These are phyloP conservation scores for Fusarium cicatricum DNA, from an alignment of 2,329 filamentous ascomycete genomes.

Conservation along the genomic window DNA sequence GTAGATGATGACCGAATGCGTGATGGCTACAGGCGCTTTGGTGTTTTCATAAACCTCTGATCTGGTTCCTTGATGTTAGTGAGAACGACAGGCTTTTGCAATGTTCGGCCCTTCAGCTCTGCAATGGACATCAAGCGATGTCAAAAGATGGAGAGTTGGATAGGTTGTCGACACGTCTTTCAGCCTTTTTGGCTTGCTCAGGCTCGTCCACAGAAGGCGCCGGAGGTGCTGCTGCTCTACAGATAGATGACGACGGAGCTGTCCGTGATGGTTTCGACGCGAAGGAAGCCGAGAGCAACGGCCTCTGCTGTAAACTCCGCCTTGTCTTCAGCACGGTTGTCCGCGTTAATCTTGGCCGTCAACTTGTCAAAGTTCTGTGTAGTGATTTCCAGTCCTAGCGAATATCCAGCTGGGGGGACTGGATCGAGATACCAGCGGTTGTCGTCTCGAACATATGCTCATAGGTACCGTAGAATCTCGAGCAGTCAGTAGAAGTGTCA, in stretches of 20 bases:
- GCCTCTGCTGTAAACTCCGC: slow-evolving; percentile 45
- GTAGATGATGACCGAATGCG: slow-evolving; percentile 77
- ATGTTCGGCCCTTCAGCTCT: slow-evolving; percentile 81
- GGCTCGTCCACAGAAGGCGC: background rate
- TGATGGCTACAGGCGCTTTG: slow-evolving; percentile 47
- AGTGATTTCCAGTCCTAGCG: slow-evolving; percentile 53
- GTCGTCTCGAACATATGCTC: slow-evolving; percentile 73
- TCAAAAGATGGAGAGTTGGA: slow-evolving; percentile 79
- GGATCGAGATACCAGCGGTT: slow-evolving; percentile 80
- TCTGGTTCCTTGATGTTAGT: slow-evolving; percentile 75
- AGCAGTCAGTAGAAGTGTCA: slow-evolving; percentile 80
- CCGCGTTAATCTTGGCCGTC: slow-evolving; percentile 52
- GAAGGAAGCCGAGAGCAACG: slow-evolving; percentile 48
- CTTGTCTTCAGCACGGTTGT: slow-evolving; percentile 20
- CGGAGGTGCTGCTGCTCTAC: background rate
- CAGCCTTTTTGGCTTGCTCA: slow-evolving; percentile 3
- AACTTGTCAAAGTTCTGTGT: slow-evolving; percentile 52
- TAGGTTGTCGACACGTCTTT: slow-evolving; percentile 68
- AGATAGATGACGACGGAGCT: slow-evolving; percentile 49
- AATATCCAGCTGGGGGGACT: slow-evolving; percentile 82
- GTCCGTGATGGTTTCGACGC: slow-evolving; percentile 48
- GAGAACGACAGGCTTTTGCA: slow-evolving; percentile 82
- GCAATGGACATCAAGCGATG: slow-evolving; percentile 87
- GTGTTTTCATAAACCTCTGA: slow-evolving; percentile 46
- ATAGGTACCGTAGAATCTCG: slow-evolving; percentile 64